Evolutionary conservation across 2,329 filamentous ascomycete genomes (phyloP).

Genomic region (Sclerotinia minor): DNA sequence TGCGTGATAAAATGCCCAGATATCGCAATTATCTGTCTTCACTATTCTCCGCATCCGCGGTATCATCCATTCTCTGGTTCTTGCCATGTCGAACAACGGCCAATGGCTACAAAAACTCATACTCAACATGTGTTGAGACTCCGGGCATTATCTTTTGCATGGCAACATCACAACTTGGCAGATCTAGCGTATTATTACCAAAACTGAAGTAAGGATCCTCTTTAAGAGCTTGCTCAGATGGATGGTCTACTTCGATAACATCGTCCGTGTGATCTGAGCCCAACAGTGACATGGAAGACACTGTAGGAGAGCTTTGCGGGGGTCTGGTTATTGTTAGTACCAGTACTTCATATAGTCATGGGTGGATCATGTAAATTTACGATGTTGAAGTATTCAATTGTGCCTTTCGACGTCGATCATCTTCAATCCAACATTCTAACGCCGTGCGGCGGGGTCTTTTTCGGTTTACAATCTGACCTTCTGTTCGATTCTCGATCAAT

Average conservation of each 20-base stretch:
- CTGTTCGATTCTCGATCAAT: conserved; percentile 28
- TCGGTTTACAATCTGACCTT: conserved; percentile 30
- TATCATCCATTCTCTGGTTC: background rate
- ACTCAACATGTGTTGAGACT: background rate
- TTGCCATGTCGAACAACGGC: background rate
- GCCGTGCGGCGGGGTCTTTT: conserved; percentile 31
- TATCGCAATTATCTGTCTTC: conserved; percentile 1
- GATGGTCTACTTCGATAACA: background rate
- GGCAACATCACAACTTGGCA: background rate
- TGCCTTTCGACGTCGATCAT: conserved; percentile 21
- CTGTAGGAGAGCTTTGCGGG: background rate
- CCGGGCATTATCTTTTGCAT: background rate
- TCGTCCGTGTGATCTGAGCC: background rate
- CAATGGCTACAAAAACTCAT: background rate
- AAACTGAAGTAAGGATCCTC: background rate
- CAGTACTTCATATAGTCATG: too few relatives aligned
- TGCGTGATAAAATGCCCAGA: background rate
- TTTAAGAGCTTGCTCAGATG: background rate
- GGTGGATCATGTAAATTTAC: conserved; percentile 6
- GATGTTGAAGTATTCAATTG: background rate
- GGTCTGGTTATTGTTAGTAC: conserved; percentile 10
- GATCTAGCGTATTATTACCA: background rate
- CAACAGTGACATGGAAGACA: background rate
- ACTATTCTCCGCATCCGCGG: background rate
- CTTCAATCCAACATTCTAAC: conserved; percentile 32